These are phyloP conservation scores for Ceratocystis diversiconidia DNA, from an alignment of 2,329 filamentous ascomycete species.

Conservation along the genomic window DNA sequence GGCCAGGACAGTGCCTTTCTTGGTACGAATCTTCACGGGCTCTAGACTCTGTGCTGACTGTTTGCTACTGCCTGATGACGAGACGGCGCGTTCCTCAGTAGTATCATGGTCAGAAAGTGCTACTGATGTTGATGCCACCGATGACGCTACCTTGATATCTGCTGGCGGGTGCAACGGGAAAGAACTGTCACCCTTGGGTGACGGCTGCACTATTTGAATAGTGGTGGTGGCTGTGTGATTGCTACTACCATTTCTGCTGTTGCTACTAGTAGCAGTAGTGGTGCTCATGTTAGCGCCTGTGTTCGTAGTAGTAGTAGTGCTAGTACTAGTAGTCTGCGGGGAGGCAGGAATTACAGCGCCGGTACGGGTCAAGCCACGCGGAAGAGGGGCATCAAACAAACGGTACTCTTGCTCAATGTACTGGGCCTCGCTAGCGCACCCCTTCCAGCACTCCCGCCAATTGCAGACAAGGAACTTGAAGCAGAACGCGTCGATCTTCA, in stretches of 20 bases:
- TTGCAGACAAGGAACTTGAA: conserved; percentile 92
- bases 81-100: conserved; percentile 23
- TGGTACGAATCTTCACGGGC: conserved; percentile 23
- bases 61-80: conserved; percentile 53
- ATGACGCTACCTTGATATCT: conserved; percentile 9
- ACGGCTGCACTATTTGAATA: conserved; percentile 13
- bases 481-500: conserved; percentile 89
- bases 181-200: conserved; percentile 12
- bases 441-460: conserved; percentile 95
- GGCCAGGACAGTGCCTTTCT: conserved; percentile 15
- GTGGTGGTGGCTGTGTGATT: conserved; percentile 7
- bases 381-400: conserved; percentile 44
- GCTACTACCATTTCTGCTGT: neutral
- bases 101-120: conserved; percentile 8
- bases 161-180: conserved; percentile 10
- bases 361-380: conserved; percentile 30
- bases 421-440: conserved; percentile 77
- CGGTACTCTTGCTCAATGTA: conserved; percentile 58
- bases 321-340: conserved; percentile 24
- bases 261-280: conserved; percentile 17
- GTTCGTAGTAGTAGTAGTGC: conserved; percentile 23
- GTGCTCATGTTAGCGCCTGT: conserved; percentile 21
- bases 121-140: conserved; percentile 5
- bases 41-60: conserved; percentile 25
- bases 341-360: conserved; percentile 15